Percentiles rank a stretch among this genome's conserved stretches.
Conservation (phyloP, 352 stramenopile genomes). For the Pilasporangium apinafurcum region DNA sequence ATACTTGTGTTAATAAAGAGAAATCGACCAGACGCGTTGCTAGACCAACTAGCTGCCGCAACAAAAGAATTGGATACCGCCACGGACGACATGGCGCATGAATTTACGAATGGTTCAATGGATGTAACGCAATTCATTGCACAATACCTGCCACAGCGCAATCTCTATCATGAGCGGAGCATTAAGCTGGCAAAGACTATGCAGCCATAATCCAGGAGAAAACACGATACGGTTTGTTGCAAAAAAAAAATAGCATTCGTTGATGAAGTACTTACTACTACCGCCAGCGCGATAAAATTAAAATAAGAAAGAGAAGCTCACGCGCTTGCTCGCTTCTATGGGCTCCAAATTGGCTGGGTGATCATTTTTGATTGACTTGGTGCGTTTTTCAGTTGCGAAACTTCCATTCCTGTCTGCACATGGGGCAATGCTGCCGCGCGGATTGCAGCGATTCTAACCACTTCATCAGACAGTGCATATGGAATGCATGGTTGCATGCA, state of each 20-base stretch:
- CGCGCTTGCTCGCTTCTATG: too few species aligned
- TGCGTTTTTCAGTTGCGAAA: constrained; percentile 65
- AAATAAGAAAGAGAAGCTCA: too few species aligned
- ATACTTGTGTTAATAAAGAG: constrained; percentile 40
- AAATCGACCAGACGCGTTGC: constrained; percentile 57
- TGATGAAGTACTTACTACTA: too few species aligned
- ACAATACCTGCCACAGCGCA: constrained; percentile 59
- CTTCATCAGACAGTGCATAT: constrained; percentile 93
- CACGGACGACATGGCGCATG: constrained; percentile 63
- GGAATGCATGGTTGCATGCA: constrained; percentile 87
- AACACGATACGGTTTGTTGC: too few species aligned
- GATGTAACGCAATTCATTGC: constrained; percentile 59
- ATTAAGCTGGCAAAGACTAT: constrained; percentile 67
- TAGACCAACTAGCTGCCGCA: constrained; percentile 60
- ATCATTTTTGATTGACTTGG: too few species aligned
- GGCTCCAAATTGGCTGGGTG: too few species aligned
- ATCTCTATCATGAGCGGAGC: constrained; percentile 68
- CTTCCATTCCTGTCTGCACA: constrained; percentile 87
- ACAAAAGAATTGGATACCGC: constrained; percentile 53
- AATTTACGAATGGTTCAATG: constrained; percentile 72
- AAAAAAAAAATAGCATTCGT: too few species aligned
- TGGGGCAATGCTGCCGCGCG: constrained; percentile 78
- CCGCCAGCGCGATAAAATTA: too few species aligned
- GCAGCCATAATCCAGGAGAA: constrained; percentile 50
- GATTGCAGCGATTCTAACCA: constrained; percentile 86